A percentile compares a stretch with the other conserved stretches of the same genome.
Evolutionary conservation across 2,329 filamentous ascomycete species (phyloP).

Genomic region (Calonectria fujianensis): DNA sequence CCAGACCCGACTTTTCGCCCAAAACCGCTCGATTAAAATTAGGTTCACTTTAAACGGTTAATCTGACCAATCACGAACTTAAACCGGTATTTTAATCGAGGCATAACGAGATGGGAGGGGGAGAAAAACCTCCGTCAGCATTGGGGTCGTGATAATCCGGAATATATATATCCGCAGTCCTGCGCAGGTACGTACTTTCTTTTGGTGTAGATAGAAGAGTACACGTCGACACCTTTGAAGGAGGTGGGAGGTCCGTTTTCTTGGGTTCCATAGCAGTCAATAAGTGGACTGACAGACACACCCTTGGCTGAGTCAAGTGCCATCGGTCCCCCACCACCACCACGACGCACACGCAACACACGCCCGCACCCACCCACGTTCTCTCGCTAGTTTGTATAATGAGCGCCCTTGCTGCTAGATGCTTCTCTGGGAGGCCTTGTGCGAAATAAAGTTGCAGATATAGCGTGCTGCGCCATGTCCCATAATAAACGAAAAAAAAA

Average conservation of each 20-base stretch:
- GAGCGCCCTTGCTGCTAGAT: neutral
- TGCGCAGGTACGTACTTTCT: neutral
- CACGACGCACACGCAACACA: neutral
- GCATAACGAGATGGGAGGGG: slow-evolving; percentile 20
- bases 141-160: neutral
- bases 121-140: neutral
- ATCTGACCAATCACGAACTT: slow-evolving; percentile 4
- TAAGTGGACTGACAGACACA: neutral
- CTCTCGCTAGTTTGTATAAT: neutral
- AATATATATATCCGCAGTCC: neutral
- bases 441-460: slow-evolving; percentile 21
- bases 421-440: neutral
- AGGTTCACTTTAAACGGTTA: neutral
- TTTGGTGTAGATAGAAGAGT: neutral
- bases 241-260: neutral
- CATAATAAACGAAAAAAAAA: neutral
- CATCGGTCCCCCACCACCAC: slow-evolving; percentile 1
- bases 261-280: neutral
- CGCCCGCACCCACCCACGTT: neutral
- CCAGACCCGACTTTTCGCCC: neutral
- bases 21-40: slow-evolving; percentile 21
- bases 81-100: slow-evolving; percentile 6
- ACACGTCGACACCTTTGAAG: neutral
- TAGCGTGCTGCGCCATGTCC: slow-evolving; percentile 23
- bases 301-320: neutral